Base-by-base conservation (phyloP, 345 rosid genomes). In the Rhodamnia rubescens region DNA sequence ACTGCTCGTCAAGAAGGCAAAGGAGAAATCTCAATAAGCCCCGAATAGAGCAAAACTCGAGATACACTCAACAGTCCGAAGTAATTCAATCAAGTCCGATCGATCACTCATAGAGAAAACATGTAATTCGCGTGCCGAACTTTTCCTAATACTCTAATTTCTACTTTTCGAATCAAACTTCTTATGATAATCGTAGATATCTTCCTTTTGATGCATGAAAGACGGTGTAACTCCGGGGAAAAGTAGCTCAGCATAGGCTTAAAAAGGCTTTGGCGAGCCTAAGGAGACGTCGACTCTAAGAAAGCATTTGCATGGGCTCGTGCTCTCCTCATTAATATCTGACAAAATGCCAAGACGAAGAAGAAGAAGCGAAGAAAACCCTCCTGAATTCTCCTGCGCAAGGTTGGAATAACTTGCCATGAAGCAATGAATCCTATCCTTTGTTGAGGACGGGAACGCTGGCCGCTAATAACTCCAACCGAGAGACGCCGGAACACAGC, bases 351-450 rank as follows among this genome's bases (percentile, higher is more conserved):
- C 74, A 6, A 61, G 40, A 50, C 11, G 40, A 36, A 36, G 40
- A 36, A 36, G n/a, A 61, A 27, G 74, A 61, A 61, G 21, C 74
- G 74, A 61, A 61, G 74, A 61, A 61, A 27, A 32, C 20, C 74
- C 74, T 27, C 21, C 20, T 61, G 74, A 16, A 27, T 61, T 61
- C 74, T 27, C 74, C 7, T 61, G 40, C 4, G 74, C 74, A 61
- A 61, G 74, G 4, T 50, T 61, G n/a, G 85, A 85, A 87, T 87
- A 69, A 54, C 85, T 74, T 7, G 11, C 55, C 24, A 49, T 55
- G 85, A 85, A 84, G 87, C 56, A 64, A 87, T 85, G 88, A 85
- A 87, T 85, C 80, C 50, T 20, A 26, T 32, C 85, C 49, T 56
- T 7, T 64, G 50, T 49, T n/a, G 29, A 29, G 26, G 58, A 53